Base-by-base conservation (phyloP, 2,329 filamentous ascomycete genomes). In the Talaromyces sp. region DNA sequence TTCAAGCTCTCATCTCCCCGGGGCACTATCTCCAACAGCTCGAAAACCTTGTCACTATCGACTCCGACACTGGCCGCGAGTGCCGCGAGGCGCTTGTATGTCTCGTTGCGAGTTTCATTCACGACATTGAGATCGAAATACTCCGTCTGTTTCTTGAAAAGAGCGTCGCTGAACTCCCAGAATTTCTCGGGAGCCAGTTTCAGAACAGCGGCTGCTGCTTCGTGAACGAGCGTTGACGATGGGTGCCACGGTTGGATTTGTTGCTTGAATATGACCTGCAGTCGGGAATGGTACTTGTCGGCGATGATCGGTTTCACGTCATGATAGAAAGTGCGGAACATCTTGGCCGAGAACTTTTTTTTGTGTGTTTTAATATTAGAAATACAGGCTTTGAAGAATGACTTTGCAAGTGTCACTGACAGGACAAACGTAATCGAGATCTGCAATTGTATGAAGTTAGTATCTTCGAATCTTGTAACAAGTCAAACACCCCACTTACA, bases 191-290 rank as follows among this genome's bases (percentile, higher is more conserved):
- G 88, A 2, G 85, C 79, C 7, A 91, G 75, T 56, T 83, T 84
- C 66, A 93, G 82, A 1, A 97, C 91, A 2, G 92, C 93, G 32
- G 91, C 83, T 3, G 81, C 92, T 32, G 92, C 89, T 82, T 97
- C 93, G 59, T 80, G 76, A 9, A 70, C 71, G 11, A 92, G 82
- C 7, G 89, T 92, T 46, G 86, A 92, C 21, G 89, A 91, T 1
- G 93, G 93, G 77, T 97, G 92, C 93, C 93, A 96, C 14, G 92
- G 91, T 79, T 96, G 92, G 69, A 97, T 85, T 73, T 96, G 92
- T 73, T 93, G 92, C 55, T 92, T 88, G 81, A 97, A 90, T 69
- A 97, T 84, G 67, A 96, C 81, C 67, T 89, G 83, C 2, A 96
- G 78, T 63, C 81, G 82, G 62, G 79, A 81, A 26, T 77, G 67